phyloP scores from a whole-genome alignment of 2,329 filamentous ascomycete genomes.

The Cordyceps cateniannulata region DNA sequence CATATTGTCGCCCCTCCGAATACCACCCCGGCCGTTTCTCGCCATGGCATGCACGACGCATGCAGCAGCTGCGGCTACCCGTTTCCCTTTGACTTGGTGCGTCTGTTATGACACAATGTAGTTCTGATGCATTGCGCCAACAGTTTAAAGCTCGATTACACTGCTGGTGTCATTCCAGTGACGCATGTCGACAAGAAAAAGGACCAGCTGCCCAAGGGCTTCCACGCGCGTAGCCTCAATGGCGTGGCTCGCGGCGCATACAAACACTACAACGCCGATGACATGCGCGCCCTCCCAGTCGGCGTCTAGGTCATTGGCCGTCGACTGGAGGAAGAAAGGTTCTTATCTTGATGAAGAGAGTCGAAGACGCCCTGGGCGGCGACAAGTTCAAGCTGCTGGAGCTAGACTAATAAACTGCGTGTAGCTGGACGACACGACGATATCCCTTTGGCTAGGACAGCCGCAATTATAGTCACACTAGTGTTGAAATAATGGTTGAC shows the following conservation, averaged over 20 bases:
- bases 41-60: slow-evolving; percentile 78
- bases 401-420: slow-evolving; percentile 28
- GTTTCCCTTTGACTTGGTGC: slow-evolving; percentile 80
- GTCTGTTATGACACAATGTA: slow-evolving; percentile 24
- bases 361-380: slow-evolving; percentile 66
- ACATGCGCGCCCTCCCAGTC: slow-evolving; percentile 84
- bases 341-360: slow-evolving; percentile 67
- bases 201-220: slow-evolving; percentile 58
- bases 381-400: slow-evolving; percentile 47
- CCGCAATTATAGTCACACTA: neutral
- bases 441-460: neutral
- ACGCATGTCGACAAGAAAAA: slow-evolving; percentile 69
- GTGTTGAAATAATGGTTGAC: neutral
- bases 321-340: slow-evolving; percentile 81
- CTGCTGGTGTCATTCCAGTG: slow-evolving; percentile 74
- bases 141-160: slow-evolving; percentile 66
- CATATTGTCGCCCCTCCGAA: slow-evolving; percentile 81
- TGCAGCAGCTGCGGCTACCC: slow-evolving; percentile 88
- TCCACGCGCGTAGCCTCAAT: slow-evolving; percentile 61
- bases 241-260: slow-evolving; percentile 78
- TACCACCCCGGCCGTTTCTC: slow-evolving; percentile 81
- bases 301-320: slow-evolving; percentile 78
- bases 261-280: slow-evolving; percentile 72
- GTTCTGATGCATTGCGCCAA: slow-evolving; percentile 6
- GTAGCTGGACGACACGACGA: neutral